Base-by-base conservation (phyloP, 495 filamentous ascomycete genomes). In the Platismatia glauca region DNA sequence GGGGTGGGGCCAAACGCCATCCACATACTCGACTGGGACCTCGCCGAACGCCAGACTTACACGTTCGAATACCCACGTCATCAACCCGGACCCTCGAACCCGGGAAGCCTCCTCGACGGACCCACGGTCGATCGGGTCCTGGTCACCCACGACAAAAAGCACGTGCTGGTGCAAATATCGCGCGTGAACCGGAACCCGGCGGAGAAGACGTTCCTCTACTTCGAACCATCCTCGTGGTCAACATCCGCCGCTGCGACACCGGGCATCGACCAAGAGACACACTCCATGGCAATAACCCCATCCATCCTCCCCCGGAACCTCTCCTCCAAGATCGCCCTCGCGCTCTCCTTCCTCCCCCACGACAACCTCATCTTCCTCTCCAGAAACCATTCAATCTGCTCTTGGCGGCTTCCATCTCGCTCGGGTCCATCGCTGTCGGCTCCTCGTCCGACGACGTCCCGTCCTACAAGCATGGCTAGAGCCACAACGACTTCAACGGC, bases 361-460 rank as follows among this genome's bases (percentile, higher is more conserved):
- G 38, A 62, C 27, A 64, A 61, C 53, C 62, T 67, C 29, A 58
- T 67, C 18, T 67, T 58, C 24, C 65, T 67, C 58, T 67, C 65
- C 31, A 61, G 46, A 24, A 50, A 43, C 13, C 57, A 61, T 41
- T 50, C 57, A 20, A 53, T 67, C 27, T 67, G 65, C 58, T 64
- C 65, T 61, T 58, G 50, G 48, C 63, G 55, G 16, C 16, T 65
- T 39, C 58, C 63, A 37, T 48, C 16, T 39, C 57, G 38, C 35
- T 56, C 39, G 15, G n/a, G 33, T 43, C 53, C 59, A 44, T 62
- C 55, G 24, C 43, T 58, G 37, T 57, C 50, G 5, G 16, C 50
- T 53, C 57, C 53, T 56, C 57, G 41, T 56, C 38, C 48, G 27
- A 55, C 39, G 6, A 27, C 31, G 8, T 12, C 53, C 33, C 46